Conservation (phyloP, 371 early-diverging fungal species). For the Mucor piriformis region DNA sequence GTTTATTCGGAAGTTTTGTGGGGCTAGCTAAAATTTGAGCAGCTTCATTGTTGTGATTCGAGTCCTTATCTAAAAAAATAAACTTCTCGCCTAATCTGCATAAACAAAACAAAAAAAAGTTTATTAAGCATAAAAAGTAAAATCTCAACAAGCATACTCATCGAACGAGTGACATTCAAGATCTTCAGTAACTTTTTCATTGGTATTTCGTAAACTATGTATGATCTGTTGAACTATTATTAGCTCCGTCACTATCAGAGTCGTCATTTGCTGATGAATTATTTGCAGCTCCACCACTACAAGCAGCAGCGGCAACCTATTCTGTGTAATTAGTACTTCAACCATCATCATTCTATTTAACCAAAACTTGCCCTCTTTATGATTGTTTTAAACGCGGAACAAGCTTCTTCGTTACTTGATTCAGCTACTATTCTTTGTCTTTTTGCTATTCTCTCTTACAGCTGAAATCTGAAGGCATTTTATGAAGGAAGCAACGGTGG, state of each 20-base stretch:
- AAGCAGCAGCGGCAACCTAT: constrained; percentile 13
- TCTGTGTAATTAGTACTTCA: constrained; percentile 16
- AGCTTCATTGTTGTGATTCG: neutral
- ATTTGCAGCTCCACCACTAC: neutral
- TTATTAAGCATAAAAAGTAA: constrained; percentile 13
- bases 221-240: constrained; percentile 16
- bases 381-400: constrained; percentile 18
- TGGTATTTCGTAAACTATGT: constrained; percentile 14
- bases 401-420: constrained; percentile 20
- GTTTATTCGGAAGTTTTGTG: constrained; percentile 7
- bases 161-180: constrained; percentile 14
- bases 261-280: constrained; percentile 12
- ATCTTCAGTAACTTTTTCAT: constrained; percentile 17
- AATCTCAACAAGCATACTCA: constrained; percentile 20
- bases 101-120: constrained; percentile 9
- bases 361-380: constrained; percentile 17
- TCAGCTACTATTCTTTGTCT: constrained; percentile 20
- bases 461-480: too few species aligned
- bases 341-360: constrained; percentile 14
- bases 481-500: too few species aligned
- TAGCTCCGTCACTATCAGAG: constrained; percentile 13
- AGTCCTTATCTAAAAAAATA: constrained; percentile 17
- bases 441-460: constrained; percentile 19
- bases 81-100: constrained; percentile 12
- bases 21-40: neutral